Evolutionary conservation across 305 asterid species (phyloP).

Genomic region (Solanum hybrid): DNA sequence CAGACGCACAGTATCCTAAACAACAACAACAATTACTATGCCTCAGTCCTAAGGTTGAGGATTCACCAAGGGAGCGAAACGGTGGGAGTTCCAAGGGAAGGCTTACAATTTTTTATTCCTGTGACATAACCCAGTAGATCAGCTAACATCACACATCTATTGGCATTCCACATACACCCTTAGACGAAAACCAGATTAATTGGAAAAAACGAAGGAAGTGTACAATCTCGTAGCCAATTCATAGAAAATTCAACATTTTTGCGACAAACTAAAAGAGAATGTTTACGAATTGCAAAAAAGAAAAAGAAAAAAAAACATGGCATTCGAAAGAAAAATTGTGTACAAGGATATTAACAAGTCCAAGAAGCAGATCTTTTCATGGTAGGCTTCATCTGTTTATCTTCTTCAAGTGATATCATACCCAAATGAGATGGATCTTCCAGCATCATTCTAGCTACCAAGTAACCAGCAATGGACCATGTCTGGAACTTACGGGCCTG

Average conservation of each 20-base stretch:
- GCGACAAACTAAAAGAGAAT: neutral
- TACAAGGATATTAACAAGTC: conserved; percentile 29
- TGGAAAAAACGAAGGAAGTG: neutral
- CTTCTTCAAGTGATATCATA: conserved; percentile 84
- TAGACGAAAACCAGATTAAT: neutral
- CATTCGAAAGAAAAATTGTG: neutral
- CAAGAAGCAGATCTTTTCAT: conserved; percentile 77
- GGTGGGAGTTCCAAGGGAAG: neutral
- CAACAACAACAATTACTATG: neutral
- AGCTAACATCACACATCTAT: neutral
- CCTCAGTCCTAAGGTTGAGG: neutral
- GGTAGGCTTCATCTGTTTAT: conserved; percentile 64
- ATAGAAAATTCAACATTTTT: neutral
- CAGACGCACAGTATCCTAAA: neutral
- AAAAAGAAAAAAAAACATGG: neutral
- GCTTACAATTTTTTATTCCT: neutral
- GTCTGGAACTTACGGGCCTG: conserved; percentile 80
- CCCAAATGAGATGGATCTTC: conserved; percentile 85
- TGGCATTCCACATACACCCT: neutral
- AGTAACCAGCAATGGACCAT: conserved; percentile 79
- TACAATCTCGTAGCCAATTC: neutral
- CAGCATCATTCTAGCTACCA: conserved; percentile 86
- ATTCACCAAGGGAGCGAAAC: neutral
- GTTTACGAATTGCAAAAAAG: neutral
- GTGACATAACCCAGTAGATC: neutral